Conservation (phyloP, 805 yeast genomes). For the Maudiozyma barnettii region DNA sequence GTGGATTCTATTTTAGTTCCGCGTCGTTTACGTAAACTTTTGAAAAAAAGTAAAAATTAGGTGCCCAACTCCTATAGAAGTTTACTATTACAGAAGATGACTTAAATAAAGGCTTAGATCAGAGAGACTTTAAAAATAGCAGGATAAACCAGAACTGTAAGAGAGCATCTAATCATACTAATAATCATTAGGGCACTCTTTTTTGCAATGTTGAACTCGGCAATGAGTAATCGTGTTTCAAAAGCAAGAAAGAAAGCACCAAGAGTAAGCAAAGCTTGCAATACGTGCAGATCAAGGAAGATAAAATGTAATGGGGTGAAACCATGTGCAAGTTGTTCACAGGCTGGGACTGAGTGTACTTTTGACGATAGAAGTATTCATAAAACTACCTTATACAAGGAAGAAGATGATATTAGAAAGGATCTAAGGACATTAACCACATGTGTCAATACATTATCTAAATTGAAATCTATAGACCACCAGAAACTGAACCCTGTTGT, state of each 20-base stretch:
- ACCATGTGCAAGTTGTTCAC: constrained; percentile 41
- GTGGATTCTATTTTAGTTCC: too few species aligned
- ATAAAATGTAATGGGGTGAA: constrained; percentile 46
- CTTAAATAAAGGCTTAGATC: too few species aligned
- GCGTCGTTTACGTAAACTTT: too few species aligned
- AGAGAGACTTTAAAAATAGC: too few species aligned
- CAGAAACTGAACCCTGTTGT: constrained; percentile 1
- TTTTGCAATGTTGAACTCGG: background rate
- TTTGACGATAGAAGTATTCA: background rate
- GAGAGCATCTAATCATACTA: background rate
- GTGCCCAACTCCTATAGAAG: too few species aligned
- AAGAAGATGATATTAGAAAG: constrained; percentile 4
- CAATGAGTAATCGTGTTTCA: background rate
- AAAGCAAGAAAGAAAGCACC: background rate
- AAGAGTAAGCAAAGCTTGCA: constrained; percentile 38
- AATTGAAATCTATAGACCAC: background rate
- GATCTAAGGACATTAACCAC: constrained; percentile 3
- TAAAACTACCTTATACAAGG: constrained; percentile 1
- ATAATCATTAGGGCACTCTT: background rate
- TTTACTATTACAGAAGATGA: too few species aligned
- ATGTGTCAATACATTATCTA: constrained; percentile 3
- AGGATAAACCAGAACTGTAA: too few species aligned
- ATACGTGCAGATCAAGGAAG: constrained; percentile 44
- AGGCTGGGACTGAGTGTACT: constrained; percentile 7
- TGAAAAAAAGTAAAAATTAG: too few species aligned